phyloP scores from a whole-genome alignment of 768 basidiomycete genomes.

The Thelephora ganbajun region DNA sequence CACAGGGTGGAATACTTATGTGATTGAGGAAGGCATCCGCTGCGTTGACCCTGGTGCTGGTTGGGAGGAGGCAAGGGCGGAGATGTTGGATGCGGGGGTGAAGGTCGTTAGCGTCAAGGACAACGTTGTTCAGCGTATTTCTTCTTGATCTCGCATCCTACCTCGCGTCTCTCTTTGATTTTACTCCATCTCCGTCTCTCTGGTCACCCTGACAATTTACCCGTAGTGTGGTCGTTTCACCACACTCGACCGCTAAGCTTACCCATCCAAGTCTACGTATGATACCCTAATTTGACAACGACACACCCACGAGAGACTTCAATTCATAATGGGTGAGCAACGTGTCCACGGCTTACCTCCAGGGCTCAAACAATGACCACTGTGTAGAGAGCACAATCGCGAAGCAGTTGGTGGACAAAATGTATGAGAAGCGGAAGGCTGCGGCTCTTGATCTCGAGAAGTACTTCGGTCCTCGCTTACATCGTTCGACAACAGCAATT shows the following conservation, averaged over 20 bases:
- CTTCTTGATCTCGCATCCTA: neutral
- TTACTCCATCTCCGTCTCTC: too few relatives aligned
- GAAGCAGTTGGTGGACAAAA: slow-evolving; percentile 80
- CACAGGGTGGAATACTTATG: slow-evolving; percentile 13
- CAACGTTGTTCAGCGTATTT: slow-evolving; percentile 7
- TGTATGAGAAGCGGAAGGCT: slow-evolving; percentile 93
- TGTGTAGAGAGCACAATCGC: slow-evolving; percentile 58
- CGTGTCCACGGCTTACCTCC: neutral
- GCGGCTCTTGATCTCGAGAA: slow-evolving; percentile 94
- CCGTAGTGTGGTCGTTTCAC: neutral
- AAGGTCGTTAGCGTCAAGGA: slow-evolving; percentile 10
- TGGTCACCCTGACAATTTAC: neutral
- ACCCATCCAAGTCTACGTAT: neutral
- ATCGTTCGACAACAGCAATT: neutral
- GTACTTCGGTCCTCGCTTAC: slow-evolving; percentile 24
- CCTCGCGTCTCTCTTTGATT: too few relatives aligned
- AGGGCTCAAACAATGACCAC: neutral
- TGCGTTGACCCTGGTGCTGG: slow-evolving; percentile 12
- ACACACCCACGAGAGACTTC: neutral
- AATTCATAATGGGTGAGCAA: neutral
- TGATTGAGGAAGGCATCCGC: slow-evolving; percentile 14
- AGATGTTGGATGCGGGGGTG: slow-evolving; percentile 9
- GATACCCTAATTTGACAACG: neutral
- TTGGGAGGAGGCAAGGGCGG: slow-evolving; percentile 9
- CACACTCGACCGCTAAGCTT: too few relatives aligned